Evolutionary conservation across 768 basidiomycete species (phyloP).

Genomic region (Boletus bicolor): DNA sequence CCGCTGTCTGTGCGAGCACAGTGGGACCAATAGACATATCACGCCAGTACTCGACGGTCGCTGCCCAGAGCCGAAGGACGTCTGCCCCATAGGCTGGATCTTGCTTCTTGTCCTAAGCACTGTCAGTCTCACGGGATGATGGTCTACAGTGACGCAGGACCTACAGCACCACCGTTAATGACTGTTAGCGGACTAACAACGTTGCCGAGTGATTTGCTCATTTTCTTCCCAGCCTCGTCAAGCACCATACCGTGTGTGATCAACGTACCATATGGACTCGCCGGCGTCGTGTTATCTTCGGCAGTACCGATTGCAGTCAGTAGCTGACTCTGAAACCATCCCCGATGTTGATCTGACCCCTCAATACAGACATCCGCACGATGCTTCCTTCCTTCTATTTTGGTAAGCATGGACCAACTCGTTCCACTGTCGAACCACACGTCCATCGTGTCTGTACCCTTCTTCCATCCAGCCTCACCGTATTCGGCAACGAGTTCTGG

Average conservation of each 20-base stretch:
- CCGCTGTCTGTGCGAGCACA: conserved; percentile 69
- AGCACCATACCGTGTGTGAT: conserved; percentile 98
- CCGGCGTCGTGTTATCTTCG: conserved; percentile 13
- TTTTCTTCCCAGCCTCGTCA: conserved; percentile 84
- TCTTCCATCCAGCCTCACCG: conserved; percentile 52
- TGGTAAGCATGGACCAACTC: conserved; percentile 79
- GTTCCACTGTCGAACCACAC: conserved; percentile 99
- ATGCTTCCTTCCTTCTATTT: conserved; percentile 38
- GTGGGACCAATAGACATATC: conserved; percentile 85
- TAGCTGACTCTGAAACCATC: conserved; percentile 97
- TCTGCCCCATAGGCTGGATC: conserved; percentile 84
- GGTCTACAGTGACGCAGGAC: conserved; percentile 17
- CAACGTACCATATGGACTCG: conserved; percentile 67
- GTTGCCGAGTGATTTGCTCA: conserved; percentile 98
- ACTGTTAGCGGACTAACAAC: conserved; percentile 81
- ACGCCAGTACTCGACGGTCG: conserved; percentile 83
- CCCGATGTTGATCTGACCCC: conserved; percentile 95
- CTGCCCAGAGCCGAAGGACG: conserved; percentile 86
- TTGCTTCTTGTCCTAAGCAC: conserved; percentile 56
- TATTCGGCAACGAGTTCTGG: conserved; percentile 51
- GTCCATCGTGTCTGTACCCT: conserved; percentile 95
- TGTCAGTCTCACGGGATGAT: background rate
- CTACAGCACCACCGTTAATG: conserved; percentile 72
- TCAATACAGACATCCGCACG: conserved; percentile 88
- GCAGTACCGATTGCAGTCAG: conserved; percentile 66